phyloP scores from a whole-genome alignment of 371 early-diverging fungal genomes.

The Mucor irregularis region DNA sequence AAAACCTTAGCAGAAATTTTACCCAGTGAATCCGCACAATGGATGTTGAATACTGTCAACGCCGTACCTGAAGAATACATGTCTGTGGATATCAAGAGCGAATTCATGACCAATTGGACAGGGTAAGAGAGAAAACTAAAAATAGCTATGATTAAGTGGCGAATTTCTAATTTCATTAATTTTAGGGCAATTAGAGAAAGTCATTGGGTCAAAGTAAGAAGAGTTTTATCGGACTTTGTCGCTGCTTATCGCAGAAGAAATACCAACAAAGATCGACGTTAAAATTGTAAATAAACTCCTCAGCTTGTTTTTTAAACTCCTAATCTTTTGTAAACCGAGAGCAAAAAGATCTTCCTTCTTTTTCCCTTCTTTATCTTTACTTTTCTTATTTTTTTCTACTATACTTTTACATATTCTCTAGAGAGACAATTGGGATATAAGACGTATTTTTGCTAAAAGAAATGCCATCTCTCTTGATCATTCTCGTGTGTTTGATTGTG shows the following conservation, averaged over 20 bases:
- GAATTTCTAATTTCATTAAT: neutral
- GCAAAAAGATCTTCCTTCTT: no score
- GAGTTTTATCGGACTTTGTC: slow-evolving; percentile 52
- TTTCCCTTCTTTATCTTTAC: neutral
- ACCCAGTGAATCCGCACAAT: slow-evolving; percentile 36
- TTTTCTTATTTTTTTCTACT: slow-evolving; percentile 3
- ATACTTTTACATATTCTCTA: neutral
- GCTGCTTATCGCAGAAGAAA: slow-evolving; percentile 43
- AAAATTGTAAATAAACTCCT: neutral
- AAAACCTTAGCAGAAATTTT: slow-evolving; percentile 44
- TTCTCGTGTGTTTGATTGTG: neutral
- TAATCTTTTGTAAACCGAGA: neutral
- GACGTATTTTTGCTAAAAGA: neutral
- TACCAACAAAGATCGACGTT: slow-evolving; percentile 18
- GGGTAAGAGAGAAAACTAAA: slow-evolving; percentile 26
- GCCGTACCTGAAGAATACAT: slow-evolving; percentile 50
- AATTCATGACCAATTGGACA: slow-evolving; percentile 49
- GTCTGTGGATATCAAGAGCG: slow-evolving; percentile 45
- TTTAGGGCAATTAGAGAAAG: slow-evolving; percentile 36
- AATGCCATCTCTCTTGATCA: neutral
- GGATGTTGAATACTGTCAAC: slow-evolving; percentile 44
- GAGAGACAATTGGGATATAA: no score
- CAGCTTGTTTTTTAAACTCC: neutral
- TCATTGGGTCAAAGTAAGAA: slow-evolving; percentile 43
- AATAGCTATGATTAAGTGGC: slow-evolving; percentile 11